Base-by-base conservation (phyloP, 2,329 filamentous ascomycete genomes). In the Rhynchosporium secalis region DNA sequence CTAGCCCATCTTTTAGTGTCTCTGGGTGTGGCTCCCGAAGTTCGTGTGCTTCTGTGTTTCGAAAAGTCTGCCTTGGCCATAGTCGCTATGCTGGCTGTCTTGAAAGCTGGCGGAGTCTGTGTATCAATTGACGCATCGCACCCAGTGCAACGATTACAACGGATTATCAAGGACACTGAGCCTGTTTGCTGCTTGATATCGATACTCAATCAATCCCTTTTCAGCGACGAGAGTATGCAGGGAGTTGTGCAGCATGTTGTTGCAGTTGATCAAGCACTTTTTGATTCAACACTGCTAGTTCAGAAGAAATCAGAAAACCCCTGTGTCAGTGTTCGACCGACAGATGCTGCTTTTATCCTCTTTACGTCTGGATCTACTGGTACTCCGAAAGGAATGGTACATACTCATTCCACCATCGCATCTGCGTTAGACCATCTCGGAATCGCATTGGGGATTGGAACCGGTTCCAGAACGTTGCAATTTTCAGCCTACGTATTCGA, bases 301-400 rank as follows among this genome's bases (percentile, higher is more conserved):
- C 26, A 33, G 28, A 9, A 12, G 49, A 56, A 28, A 13, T 47
- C 40, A n/a, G 33, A 3, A 7, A 47, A 41, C 6, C 41, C 33
- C 3, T 56, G 15, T 20, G 15, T 31, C 8, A 33, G 10, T 40
- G 43, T 58, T 20, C 20, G 31, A 28, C 55, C 65, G 10, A 52
- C 40, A 13, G 61, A 63, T 45, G 58, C 56, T 2, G 59, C 60
- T n/a, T 81, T 78, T 60, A 33, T 80, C 0, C 76, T 75, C 52
- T 80, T 79, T 62, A 81, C 79, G 0, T 80, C 77, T 1, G 78
- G 78, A 0, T 76, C 75, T 4, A 79, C 78, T 1, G 78, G 79
- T 2, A 71, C 66, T 2, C 78, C 78, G 0, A 81, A 81, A 65
- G 77, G 75, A 0, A 45, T 56, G 3, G 49, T 70, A 3, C 49